phyloP scores from a whole-genome alignment of 495 filamentous ascomycete species.

The Xylaria flabelliformis region DNA sequence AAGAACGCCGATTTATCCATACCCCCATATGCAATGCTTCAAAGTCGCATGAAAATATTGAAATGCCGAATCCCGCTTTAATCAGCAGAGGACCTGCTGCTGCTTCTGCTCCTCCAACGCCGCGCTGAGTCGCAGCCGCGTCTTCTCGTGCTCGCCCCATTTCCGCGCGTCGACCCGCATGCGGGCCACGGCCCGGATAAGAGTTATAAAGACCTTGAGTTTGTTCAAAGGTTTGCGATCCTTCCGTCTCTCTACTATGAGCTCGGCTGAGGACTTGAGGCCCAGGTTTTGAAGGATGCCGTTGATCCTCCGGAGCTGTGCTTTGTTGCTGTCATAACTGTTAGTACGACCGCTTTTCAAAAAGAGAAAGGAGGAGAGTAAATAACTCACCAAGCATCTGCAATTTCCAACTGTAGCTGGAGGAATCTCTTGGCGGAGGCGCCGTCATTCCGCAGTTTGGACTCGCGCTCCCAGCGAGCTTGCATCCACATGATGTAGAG shows the following conservation, averaged over 20 bases:
- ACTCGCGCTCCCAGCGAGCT: slow-evolving; percentile 77
- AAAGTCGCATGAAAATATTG: background rate
- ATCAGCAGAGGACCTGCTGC: background rate
- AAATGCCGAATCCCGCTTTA: background rate
- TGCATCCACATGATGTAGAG: slow-evolving; percentile 91
- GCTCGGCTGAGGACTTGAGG: slow-evolving; percentile 38
- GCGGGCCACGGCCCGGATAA: slow-evolving; percentile 50
- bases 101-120: slow-evolving; percentile 43
- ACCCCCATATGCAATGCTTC: background rate
- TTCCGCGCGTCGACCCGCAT: slow-evolving; percentile 48
- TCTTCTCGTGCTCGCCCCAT: slow-evolving; percentile 50
- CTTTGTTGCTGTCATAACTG: slow-evolving; percentile 74
- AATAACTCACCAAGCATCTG: slow-evolving; percentile 79
- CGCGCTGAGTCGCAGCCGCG: slow-evolving; percentile 45
- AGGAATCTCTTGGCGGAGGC: slow-evolving; percentile 81
- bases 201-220: slow-evolving; percentile 41
- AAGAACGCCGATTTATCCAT: background rate
- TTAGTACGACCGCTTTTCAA: background rate
- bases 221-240: slow-evolving; percentile 32
- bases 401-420: slow-evolving; percentile 80
- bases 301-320: slow-evolving; percentile 81
- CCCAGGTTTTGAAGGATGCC: slow-evolving; percentile 65
- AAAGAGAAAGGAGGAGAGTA: background rate
- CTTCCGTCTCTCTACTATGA: slow-evolving; percentile 33
- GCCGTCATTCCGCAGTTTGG: slow-evolving; percentile 75